phyloP scores from a whole-genome alignment of 78 protist genomes.

The Diacronema lutheri region DNA sequence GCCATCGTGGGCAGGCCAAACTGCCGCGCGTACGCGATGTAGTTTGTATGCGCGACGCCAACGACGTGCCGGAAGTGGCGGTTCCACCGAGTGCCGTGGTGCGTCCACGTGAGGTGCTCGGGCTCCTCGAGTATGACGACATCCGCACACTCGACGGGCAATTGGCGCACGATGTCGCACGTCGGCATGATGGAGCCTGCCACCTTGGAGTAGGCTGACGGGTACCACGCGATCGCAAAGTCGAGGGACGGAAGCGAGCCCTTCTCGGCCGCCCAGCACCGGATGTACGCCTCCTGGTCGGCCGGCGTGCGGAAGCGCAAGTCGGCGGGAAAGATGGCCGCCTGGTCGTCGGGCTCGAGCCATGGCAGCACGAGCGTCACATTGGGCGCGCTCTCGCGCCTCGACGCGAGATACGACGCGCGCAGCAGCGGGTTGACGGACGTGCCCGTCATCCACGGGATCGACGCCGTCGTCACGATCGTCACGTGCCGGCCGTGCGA shows the following conservation, averaged over 20 bases:
- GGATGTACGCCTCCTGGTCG: slow-evolving; percentile 5
- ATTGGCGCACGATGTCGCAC: too few species aligned
- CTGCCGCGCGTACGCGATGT: background rate
- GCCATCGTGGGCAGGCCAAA: background rate
- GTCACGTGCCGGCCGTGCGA: background rate
- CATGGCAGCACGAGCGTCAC: slow-evolving; percentile 32
- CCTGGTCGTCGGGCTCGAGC: background rate
- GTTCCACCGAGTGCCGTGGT: background rate
- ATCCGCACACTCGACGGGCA: background rate
- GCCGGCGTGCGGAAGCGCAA: background rate
- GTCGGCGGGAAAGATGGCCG: background rate
- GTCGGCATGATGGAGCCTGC: background rate
- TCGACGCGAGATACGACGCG: slow-evolving; percentile 1
- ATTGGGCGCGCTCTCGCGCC: background rate
- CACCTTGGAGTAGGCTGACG: background rate
- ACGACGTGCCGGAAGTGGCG: background rate
- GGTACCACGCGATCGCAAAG: too few species aligned
- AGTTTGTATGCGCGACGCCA: slow-evolving; percentile 20
- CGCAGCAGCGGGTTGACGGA: slow-evolving; percentile 39
- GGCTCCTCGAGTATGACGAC: slow-evolving; percentile 19
- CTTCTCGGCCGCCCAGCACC: background rate
- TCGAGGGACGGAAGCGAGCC: too few species aligned
- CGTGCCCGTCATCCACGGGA: slow-evolving; percentile 45
- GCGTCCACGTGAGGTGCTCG: slow-evolving; percentile 17
- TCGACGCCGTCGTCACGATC: slow-evolving; percentile 27